Evolutionary conservation across 2,329 filamentous ascomycete species (phyloP).

Genomic region (Aspergillus sergii): DNA sequence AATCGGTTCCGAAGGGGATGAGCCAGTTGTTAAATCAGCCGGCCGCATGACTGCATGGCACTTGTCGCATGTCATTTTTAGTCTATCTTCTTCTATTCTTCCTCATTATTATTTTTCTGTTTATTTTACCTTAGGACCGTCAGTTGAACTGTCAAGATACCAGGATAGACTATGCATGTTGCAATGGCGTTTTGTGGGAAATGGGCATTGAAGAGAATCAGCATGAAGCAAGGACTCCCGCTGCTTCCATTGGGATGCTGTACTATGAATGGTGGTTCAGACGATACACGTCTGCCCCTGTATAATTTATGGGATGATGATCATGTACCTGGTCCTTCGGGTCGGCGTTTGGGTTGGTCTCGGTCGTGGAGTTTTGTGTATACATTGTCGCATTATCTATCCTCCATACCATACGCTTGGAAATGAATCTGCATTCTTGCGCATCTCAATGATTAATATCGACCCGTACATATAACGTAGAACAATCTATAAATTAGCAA

Average conservation of each 20-base stretch:
- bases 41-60: slow-evolving; percentile 13
- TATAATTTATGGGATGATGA: slow-evolving; percentile 1
- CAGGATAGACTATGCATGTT: slow-evolving; percentile 36
- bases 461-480: not conserved
- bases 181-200: slow-evolving; percentile 16
- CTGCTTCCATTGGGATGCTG: not conserved
- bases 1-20: slow-evolving; percentile 30
- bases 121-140: slow-evolving; percentile 8
- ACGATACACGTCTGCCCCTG: not conserved
- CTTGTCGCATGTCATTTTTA: slow-evolving; percentile 1
- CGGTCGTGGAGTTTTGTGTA: not conserved
- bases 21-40: slow-evolving; percentile 21
- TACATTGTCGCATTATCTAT: not conserved
- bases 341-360: slow-evolving; percentile 5
- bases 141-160: slow-evolving; percentile 32
- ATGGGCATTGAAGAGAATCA: not conserved
- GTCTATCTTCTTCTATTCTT: slow-evolving; percentile 11
- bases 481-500: not conserved
- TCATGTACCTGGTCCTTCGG: not conserved
- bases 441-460: not conserved
- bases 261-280: slow-evolving; percentile 3
- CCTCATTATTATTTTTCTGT: slow-evolving; percentile 9
- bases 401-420: not conserved
- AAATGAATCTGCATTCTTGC: not conserved
- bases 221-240: not conserved